Evolutionary conservation across 371 early-diverging fungal species (phyloP), one percentile per base, ranked within the genome.

Genomic region (Actinomortierella wolfii): DNA sequence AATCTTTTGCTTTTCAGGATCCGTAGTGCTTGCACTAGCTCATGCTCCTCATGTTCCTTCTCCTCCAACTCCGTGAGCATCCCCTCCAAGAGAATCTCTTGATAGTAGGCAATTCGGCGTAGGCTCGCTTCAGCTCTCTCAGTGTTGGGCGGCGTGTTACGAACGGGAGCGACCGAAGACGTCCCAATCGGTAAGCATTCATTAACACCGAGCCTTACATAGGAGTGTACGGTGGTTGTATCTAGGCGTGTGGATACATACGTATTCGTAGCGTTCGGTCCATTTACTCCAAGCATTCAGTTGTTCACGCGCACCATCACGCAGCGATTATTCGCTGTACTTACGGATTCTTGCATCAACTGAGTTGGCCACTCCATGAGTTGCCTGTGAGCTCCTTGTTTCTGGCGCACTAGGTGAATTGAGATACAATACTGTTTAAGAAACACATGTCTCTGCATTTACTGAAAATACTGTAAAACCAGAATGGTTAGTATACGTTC

Each of bases 301-400:
- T 1, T 94, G 64, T 15, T 84, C 85, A 4, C 88, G 81, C 13
- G 96, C 84, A 21, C 97, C 97, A 50, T 89, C 82, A 60, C 86
- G 79, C 15, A 97, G 76, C 47, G 81, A 82, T 25, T 79, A 82
- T 68, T 98, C 97, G 66, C 96, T 97, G 76, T 95, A 86, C 57
- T 96, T 79, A 44, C 98, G 83, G 28, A 97, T 82, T 51, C 84
- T 83, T 0, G 97, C 94, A 54, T 97, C 97, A 8, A 95, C 98
- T 8, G 95, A 94, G 21, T 91, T 91, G 1, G 97, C 96, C 5
- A 83, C 84, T 18, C 94, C 94, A 67, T 92, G 92, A 14, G 89
- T 79, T 11, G 85, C 82, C 76, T 98, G 98, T 15, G 93, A 81
- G 0, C 96, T 64, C 98, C 98, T 75, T 98, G 97, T 66, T 97